Evolutionary conservation across 108 stramenopile species (phyloP).

Genomic region (Cyclotella baltica): DNA sequence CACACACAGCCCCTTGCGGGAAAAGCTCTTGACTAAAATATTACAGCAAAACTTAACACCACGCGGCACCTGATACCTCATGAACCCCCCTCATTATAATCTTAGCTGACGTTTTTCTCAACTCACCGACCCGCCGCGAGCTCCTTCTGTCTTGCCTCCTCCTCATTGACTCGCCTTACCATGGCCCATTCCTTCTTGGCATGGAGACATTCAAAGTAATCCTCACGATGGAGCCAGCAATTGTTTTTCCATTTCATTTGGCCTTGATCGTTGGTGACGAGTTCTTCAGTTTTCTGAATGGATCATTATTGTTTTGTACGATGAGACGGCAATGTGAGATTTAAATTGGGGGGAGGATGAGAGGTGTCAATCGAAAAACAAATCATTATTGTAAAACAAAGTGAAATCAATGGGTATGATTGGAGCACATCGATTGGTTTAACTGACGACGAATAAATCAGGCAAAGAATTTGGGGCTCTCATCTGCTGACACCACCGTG

Average conservation of each 20-base stretch:
- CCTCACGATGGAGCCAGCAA: conserved; percentile 68
- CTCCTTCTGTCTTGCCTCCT: conserved; percentile 60
- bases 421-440: no score
- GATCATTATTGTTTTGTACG: no score
- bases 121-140: conserved; percentile 8
- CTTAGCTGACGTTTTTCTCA: not conserved
- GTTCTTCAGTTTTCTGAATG: conserved; percentile 38
- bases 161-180: conserved; percentile 61
- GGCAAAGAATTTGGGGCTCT: no score
- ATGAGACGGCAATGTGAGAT: not conserved
- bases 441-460: no score
- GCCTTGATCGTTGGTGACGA: conserved; percentile 36
- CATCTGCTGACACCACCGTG: not conserved
- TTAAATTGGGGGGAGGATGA: not conserved
- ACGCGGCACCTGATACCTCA: not conserved
- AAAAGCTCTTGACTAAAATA: no score
- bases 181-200: conserved; percentile 78
- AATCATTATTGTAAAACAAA: no score
- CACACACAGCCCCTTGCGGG: no score
- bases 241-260: conserved; percentile 46
- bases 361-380: no score
- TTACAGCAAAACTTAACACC: no score
- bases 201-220: conserved; percentile 93
- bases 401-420: no score
- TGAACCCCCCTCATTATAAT: not conserved